Percentiles rank a stretch among this genome's conserved stretches.
phyloP scores from a whole-genome alignment of 148 eudicot species.

The Camellia lanceoleosa region DNA sequence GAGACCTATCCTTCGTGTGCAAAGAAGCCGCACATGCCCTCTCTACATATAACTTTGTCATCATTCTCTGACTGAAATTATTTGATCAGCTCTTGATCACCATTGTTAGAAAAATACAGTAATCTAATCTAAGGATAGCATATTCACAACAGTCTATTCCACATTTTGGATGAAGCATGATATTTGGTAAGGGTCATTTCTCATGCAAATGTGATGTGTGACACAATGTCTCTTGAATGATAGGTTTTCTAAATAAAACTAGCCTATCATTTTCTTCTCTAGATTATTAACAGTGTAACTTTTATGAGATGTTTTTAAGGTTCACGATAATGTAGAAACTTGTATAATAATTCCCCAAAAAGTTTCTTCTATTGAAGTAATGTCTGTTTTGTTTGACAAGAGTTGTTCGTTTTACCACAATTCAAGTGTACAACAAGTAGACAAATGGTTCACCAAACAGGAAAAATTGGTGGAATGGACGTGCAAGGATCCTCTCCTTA shows the following conservation, averaged over 20 bases:
- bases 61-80: slow-evolving; percentile 6
- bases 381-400: background rate
- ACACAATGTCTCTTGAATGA: background rate
- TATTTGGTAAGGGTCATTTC: background rate
- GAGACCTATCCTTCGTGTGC: slow-evolving; percentile 16
- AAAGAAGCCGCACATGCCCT: slow-evolving; percentile 13
- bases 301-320: background rate
- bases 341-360: background rate
- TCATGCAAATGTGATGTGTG: background rate
- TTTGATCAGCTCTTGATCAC: background rate
- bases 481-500: too few species aligned
- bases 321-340: background rate
- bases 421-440: background rate
- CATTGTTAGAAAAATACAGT: background rate
- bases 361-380: background rate
- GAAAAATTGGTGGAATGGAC: too few species aligned
- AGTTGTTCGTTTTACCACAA: too few species aligned
- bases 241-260: background rate
- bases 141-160: background rate
- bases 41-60: slow-evolving; percentile 14
- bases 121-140: background rate
- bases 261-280: background rate
- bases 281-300: background rate
- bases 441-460: background rate
- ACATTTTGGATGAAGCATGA: slow-evolving; percentile 8